Evolutionary conservation across 2,329 filamentous ascomycete genomes (phyloP), one percentile per base, ranked within the genome.

Genomic region (Delphinella strobiligena): DNA sequence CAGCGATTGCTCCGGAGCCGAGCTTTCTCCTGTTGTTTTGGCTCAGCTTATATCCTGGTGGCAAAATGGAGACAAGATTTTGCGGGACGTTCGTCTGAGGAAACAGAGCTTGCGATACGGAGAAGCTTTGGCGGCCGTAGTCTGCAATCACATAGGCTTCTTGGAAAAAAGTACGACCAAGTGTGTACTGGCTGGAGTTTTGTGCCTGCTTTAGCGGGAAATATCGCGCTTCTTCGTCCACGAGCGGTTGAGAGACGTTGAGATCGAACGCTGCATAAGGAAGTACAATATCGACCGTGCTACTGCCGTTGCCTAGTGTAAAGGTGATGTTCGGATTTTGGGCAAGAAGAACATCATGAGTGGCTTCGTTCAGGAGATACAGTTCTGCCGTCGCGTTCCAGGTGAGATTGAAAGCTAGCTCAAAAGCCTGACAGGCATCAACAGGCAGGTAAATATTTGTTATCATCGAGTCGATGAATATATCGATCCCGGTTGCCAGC

Each of bases 391-490:
- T 47, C 2, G 48, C 38, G 43, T 64, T 56, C 49, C 60, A 66
- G 2, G 49, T 56, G 1, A 66, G 48, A 1, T 55, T 56, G 44
- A 67, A 66, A 2, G 56, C 55, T 10, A 45, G 14, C 45, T 61
- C 60, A 41, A 67, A 64, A 8, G 48, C 49, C 12, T 58, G 48
- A 45, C 64, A 66, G 17, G 63, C 54, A 10, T 44, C 40, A 0
- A 42, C 8, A 1, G 62, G 63, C 2, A 66, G 50, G 61, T 60
- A 65, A 5, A 66, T 49, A 15, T 64, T 52, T 2, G 62, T 47
- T 4, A 64, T 53, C 12, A 61, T 59, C 7, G 61, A 62, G 48
- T 67, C 60, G 24, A 67, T 52, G 18, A 51, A 63, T 9, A 46
- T 35, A 16, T 46, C 32, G 34, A 53, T 49, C 4, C 36, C 35